Evolutionary conservation across 257 asterid species (phyloP).

Genomic region (Solanum ahanhuiri): DNA sequence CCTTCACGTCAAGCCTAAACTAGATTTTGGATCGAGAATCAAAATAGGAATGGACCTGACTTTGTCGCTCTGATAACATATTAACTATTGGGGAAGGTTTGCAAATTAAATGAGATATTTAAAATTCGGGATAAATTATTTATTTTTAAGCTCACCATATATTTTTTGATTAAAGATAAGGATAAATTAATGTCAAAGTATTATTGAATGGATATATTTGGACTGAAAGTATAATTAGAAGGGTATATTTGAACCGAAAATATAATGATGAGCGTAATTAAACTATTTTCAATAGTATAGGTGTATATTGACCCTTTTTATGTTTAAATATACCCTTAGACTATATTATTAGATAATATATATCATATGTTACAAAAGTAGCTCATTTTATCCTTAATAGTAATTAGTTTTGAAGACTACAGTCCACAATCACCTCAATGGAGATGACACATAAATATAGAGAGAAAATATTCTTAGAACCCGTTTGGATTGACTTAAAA

Average conservation of each 20-base stretch:
- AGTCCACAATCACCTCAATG: neutral
- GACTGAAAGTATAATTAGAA: too few species aligned
- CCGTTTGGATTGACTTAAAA: too few species aligned
- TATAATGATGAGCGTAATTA: neutral
- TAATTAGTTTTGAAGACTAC: too few species aligned
- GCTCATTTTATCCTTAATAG: neutral
- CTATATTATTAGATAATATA: neutral
- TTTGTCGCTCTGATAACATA: neutral
- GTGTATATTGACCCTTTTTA: neutral
- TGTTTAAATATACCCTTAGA: neutral
- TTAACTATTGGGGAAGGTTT: too few species aligned
- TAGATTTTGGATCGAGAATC: neutral
- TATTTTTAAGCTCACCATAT: neutral
- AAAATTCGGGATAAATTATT: neutral
- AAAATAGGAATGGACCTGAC: neutral
- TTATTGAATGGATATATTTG: too few species aligned
- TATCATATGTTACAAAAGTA: neutral
- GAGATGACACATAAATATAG: neutral
- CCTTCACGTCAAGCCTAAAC: neutral
- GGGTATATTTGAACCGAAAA: neutral
- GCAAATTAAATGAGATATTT: too few species aligned
- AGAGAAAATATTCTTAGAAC: too few species aligned
- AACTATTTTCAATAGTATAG: neutral
- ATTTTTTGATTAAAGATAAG: too few species aligned
- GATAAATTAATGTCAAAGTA: too few species aligned